A percentile compares a stretch with the other conserved stretches of the same genome.
Conservation (phyloP, 805 yeast genomes). For the Cyberlindnera sargentensis region DNA sequence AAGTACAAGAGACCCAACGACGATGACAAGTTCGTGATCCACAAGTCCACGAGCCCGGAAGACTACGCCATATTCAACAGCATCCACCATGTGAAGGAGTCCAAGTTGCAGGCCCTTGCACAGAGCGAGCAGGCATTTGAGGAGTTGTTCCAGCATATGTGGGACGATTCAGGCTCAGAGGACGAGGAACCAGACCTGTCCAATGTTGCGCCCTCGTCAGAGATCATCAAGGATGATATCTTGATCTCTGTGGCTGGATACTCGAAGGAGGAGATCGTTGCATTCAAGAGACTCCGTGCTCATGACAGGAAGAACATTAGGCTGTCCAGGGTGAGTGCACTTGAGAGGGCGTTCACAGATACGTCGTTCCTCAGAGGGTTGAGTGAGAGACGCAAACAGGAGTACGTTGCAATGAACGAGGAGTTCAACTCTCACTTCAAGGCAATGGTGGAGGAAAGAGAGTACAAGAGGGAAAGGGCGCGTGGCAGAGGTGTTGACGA, state of each 20-base stretch:
- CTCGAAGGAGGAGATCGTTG: slow-evolving; percentile 21
- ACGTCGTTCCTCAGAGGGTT: slow-evolving; percentile 13
- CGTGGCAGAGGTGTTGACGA: neutral
- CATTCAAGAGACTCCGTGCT: slow-evolving; percentile 17
- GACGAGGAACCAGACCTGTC: slow-evolving; percentile 23
- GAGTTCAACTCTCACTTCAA: slow-evolving; percentile 11
- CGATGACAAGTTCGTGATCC: slow-evolving; percentile 19
- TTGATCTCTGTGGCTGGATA: slow-evolving; percentile 22
- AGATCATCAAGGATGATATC: slow-evolving; percentile 18
- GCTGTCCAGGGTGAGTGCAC: slow-evolving; percentile 14
- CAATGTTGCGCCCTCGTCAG: slow-evolving; percentile 13
- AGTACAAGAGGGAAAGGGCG: slow-evolving; percentile 1
- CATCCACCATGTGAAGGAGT: slow-evolving; percentile 19
- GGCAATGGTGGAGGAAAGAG: slow-evolving; percentile 4
- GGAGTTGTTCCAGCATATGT: slow-evolving; percentile 17
- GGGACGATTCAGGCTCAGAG: slow-evolving; percentile 22
- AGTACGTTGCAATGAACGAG: slow-evolving; percentile 14
- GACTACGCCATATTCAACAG: slow-evolving; percentile 20
- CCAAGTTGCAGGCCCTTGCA: slow-evolving; percentile 19
- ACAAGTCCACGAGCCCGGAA: slow-evolving; percentile 22
- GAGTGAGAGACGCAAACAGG: slow-evolving; percentile 9
- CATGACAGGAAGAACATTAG: slow-evolving; percentile 21
- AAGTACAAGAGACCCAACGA: slow-evolving; percentile 13
- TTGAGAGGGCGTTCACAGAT: slow-evolving; percentile 19
- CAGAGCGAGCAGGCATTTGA: slow-evolving; percentile 20